Evolutionary conservation across 371 early-diverging fungal genomes (phyloP).

Genomic region (Zancudomyces culisetae): DNA sequence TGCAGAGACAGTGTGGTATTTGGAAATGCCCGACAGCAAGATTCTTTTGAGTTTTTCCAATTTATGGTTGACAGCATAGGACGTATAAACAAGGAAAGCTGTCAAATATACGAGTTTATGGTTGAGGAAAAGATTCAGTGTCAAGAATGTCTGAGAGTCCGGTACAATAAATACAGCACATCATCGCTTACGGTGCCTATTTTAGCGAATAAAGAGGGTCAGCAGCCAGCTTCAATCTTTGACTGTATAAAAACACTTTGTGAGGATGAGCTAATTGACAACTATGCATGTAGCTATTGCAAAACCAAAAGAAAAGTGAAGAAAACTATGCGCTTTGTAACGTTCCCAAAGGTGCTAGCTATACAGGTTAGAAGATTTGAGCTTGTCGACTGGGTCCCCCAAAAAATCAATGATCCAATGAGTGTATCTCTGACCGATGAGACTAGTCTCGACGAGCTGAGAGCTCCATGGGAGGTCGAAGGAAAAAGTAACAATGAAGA

Average conservation of each 20-base stretch:
- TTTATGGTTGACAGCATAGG: constrained; percentile 48
- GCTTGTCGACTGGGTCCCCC: constrained; percentile 73
- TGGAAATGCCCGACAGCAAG: constrained; percentile 91
- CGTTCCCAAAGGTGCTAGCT: constrained; percentile 71
- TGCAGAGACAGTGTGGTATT: constrained; percentile 83
- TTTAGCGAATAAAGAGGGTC: constrained; percentile 33
- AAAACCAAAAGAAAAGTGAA: constrained; percentile 29
- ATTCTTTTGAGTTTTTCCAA: constrained; percentile 86
- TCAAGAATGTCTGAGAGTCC: constrained; percentile 52
- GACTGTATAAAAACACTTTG: constrained; percentile 51
- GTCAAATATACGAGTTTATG: constrained; percentile 50
- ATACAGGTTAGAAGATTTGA: constrained; percentile 68
- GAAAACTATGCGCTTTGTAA: constrained; percentile 50
- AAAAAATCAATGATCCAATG: constrained; percentile 50
- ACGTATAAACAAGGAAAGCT: constrained; percentile 46
- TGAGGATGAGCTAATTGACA: constrained; percentile 35
- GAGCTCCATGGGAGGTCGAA: neutral
- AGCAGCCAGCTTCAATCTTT: constrained; percentile 22
- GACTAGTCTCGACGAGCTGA: neutral
- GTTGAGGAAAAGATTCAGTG: constrained; percentile 75
- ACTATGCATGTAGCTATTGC: constrained; percentile 66
- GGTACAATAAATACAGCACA: constrained; percentile 43
- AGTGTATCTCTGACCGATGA: constrained; percentile 25
- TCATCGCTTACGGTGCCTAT: constrained; percentile 51
- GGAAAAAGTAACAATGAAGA: constrained; percentile 19